Percentiles rank a stretch among this genome's conserved stretches.
phyloP scores from a whole-genome alignment of 768 basidiomycete genomes.

The Boletus patriciae region DNA sequence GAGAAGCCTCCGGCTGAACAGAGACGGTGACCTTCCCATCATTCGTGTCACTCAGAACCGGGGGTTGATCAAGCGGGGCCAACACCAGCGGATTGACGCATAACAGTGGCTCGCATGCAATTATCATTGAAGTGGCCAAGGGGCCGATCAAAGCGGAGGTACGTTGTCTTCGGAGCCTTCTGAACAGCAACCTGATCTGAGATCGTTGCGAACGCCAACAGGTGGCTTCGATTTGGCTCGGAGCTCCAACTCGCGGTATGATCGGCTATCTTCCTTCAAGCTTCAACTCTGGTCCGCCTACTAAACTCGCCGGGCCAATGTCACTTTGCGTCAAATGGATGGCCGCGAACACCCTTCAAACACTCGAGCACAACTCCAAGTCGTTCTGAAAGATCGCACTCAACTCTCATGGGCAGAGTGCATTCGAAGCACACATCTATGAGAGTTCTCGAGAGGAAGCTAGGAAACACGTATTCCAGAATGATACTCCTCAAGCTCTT shows the following conservation, averaged over 20 bases:
- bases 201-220: not conserved
- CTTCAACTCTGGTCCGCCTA: not conserved
- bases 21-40: too few species aligned
- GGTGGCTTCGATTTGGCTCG: not conserved
- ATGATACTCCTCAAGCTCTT: not conserved
- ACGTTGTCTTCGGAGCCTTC: not conserved
- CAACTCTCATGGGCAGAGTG: not conserved
- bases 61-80: too few species aligned
- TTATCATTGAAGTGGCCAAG: too few species aligned
- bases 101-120: not conserved
- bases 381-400: not conserved
- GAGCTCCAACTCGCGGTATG: not conserved
- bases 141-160: conserved; percentile 4
- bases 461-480: not conserved
- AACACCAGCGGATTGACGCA: too few species aligned
- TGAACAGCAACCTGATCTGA: not conserved
- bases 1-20: too few species aligned
- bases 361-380: not conserved
- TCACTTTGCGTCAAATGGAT: too few species aligned
- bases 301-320: not conserved
- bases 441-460: not conserved
- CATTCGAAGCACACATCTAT: not conserved
- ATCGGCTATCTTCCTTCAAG: too few species aligned
- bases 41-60: too few species aligned
- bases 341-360: not conserved